These are phyloP conservation scores for Colletotrichum sp. DNA, from an alignment of 2,329 filamentous ascomycete genomes.

Conservation along the genomic window DNA sequence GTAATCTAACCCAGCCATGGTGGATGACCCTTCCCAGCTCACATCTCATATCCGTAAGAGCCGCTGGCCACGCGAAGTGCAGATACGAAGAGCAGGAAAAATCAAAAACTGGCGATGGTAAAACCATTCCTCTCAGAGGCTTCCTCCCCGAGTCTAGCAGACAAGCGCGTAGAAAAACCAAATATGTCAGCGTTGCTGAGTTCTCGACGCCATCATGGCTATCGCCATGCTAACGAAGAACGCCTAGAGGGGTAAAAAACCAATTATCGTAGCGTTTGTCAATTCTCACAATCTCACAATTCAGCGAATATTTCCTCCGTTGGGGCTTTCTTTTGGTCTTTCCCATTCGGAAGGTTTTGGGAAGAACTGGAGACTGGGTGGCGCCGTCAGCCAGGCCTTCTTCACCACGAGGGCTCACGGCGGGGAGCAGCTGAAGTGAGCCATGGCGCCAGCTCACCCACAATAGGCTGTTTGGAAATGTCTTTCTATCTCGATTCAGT, in stretches of 20 bases:
- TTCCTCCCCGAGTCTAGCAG: background rate
- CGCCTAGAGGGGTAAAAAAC: background rate
- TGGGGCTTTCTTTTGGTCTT: background rate
- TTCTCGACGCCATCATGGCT: background rate
- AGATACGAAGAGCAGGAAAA: constrained; percentile 4
- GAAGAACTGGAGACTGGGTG: background rate
- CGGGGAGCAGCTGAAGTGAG: background rate
- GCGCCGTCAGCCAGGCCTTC: background rate
- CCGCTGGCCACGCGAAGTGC: constrained; percentile 5
- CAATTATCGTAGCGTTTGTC: background rate
- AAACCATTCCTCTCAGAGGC: background rate
- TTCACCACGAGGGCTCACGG: background rate
- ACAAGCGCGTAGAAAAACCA: background rate
- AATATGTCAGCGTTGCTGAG: background rate
- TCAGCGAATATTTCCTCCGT: background rate
- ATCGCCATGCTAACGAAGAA: background rate
- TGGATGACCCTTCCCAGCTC: background rate
- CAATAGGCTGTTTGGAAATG: background rate
- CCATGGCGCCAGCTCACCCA: background rate
- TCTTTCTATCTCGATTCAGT: background rate
- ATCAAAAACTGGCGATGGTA: background rate
- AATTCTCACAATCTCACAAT: background rate
- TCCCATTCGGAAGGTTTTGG: background rate
- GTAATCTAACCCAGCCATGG: background rate
- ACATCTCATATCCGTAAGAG: background rate